Evolutionary conservation across 177 flowering plant genomes (phyloP).

Genomic region (Vitis hybrid): DNA sequence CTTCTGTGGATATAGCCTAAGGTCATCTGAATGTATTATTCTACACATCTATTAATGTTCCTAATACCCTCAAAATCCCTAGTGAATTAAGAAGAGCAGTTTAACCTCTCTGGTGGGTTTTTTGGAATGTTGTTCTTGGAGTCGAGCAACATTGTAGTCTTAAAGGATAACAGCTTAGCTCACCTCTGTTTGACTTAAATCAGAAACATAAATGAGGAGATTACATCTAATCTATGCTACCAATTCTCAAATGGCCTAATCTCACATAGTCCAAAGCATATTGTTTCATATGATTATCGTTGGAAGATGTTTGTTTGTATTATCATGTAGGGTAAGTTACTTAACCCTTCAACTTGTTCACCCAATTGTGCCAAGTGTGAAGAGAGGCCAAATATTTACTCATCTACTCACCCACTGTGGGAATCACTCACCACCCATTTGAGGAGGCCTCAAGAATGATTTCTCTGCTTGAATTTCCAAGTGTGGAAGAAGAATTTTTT

Average conservation of each 20-base stretch:
- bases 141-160: constrained; percentile 4
- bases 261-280: not conserved
- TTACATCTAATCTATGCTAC: constrained; percentile 17
- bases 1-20: too few species aligned
- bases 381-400: too few species aligned
- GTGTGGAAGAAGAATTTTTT: too few species aligned
- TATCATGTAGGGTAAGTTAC: constrained; percentile 15
- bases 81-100: constrained; percentile 17
- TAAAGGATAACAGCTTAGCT: constrained; percentile 5
- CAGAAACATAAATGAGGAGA: not conserved
- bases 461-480: too few species aligned
- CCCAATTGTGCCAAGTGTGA: not conserved
- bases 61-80: too few species aligned
- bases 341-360: constrained; percentile 9
- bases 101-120: constrained; percentile 11
- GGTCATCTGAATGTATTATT: too few species aligned
- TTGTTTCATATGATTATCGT: not conserved
- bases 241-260: constrained; percentile 8
- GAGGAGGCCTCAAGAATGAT: too few species aligned
- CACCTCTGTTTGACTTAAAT: constrained; percentile 15
- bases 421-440: too few species aligned
- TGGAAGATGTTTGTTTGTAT: not conserved
- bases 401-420: too few species aligned
- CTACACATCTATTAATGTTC: too few species aligned
- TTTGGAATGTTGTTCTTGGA: constrained; percentile 19